Conservation (phyloP, 805 yeast species). For the Yamadazyma laniorum region DNA sequence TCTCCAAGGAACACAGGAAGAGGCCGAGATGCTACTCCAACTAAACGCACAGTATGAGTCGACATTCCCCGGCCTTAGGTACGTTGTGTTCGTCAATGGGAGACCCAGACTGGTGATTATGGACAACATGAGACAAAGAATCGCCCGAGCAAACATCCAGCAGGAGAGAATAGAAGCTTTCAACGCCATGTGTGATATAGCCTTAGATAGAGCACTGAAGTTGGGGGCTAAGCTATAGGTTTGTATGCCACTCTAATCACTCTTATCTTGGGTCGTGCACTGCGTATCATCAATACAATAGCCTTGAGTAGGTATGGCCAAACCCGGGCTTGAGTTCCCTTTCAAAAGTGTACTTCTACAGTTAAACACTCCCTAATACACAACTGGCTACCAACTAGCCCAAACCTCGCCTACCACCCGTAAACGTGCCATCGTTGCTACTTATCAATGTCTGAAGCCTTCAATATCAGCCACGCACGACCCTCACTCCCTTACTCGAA, state of each 20-base stretch:
- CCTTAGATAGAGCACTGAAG: conserved; percentile 69
- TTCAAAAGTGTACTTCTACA: too few species aligned
- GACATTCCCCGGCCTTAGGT: conserved; percentile 64
- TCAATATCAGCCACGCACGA: too few species aligned
- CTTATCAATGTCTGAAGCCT: too few species aligned
- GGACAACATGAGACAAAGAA: conserved; percentile 58
- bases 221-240: conserved; percentile 33
- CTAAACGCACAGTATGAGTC: conserved; percentile 65
- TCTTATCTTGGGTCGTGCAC: neutral
- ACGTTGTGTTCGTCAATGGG: conserved; percentile 89
- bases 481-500: conserved; percentile 5
- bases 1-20: conserved; percentile 48
- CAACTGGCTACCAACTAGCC: too few species aligned
- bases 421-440: too few species aligned
- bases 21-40: conserved; percentile 47
- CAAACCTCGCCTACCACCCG: too few species aligned
- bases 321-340: too few species aligned
- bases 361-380: too few species aligned
- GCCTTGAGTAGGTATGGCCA: too few species aligned
- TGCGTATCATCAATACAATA: too few species aligned
- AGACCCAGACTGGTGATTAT: conserved; percentile 65
- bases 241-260: too few species aligned
- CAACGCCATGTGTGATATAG: conserved; percentile 90
- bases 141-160: conserved; percentile 50
- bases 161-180: conserved; percentile 67